Conservation (phyloP, 352 stramenopile genomes). For the Globisporangium cystogenes region DNA sequence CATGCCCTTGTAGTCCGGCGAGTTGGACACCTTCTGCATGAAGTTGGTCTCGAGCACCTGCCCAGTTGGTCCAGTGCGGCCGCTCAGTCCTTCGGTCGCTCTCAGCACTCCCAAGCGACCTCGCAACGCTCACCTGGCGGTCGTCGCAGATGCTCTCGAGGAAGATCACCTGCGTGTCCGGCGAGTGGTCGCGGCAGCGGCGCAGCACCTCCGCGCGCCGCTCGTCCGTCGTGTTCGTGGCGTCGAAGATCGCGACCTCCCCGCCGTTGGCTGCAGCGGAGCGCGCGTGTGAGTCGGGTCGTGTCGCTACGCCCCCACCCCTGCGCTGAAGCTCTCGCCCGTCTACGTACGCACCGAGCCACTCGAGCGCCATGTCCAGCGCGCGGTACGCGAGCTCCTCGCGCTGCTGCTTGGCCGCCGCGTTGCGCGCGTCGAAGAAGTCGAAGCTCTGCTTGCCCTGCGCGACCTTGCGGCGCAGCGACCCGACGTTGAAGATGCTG, state of each 20-base stretch:
- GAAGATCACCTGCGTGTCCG: slow-evolving; percentile 57
- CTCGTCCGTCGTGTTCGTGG: slow-evolving; percentile 64
- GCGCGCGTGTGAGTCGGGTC: not conserved
- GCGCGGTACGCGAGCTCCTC: slow-evolving; percentile 61
- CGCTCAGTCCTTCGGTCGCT: not conserved
- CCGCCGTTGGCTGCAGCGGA: slow-evolving; percentile 23
- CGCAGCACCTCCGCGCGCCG: slow-evolving; percentile 22
- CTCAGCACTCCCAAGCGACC: no score
- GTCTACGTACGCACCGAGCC: slow-evolving; percentile 34
- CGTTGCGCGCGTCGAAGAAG: slow-evolving; percentile 86
- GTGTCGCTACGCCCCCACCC: no score
- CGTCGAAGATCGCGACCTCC: slow-evolving; percentile 73
- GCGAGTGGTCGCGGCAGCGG: slow-evolving; percentile 14
- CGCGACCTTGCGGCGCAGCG: slow-evolving; percentile 82
- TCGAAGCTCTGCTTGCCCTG: slow-evolving; percentile 43
- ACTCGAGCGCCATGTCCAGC: slow-evolving; percentile 30
- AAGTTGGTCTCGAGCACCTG: slow-evolving; percentile 53
- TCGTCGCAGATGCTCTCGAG: slow-evolving; percentile 85
- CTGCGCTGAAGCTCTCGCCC: no score
- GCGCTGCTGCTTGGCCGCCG: slow-evolving; percentile 44
- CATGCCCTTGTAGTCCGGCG: slow-evolving; percentile 57
- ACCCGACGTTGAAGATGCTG: slow-evolving; percentile 90
- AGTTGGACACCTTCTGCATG: slow-evolving; percentile 41
- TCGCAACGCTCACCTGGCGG: slow-evolving; percentile 9
- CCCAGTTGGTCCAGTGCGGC: not conserved